These are phyloP conservation scores for Truncatella angustata DNA, from an alignment of 2,329 filamentous ascomycete genomes.

Conservation along the genomic window DNA sequence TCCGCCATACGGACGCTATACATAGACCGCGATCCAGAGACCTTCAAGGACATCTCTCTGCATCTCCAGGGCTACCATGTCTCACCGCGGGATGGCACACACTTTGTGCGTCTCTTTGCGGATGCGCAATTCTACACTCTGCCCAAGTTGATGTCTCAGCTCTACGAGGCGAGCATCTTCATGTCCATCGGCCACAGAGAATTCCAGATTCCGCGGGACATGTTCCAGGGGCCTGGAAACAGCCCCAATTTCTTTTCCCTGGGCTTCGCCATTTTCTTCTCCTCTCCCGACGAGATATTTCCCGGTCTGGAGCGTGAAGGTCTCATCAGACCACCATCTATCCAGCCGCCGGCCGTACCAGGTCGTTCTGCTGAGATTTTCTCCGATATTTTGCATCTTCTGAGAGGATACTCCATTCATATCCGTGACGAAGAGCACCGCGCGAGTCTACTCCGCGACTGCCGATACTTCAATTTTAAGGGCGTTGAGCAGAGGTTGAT, in stretches of 20 bases:
- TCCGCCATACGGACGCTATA: conserved; percentile 74
- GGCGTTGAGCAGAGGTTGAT: conserved; percentile 87
- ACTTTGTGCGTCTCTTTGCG: conserved; percentile 90
- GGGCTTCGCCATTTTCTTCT: conserved; percentile 86
- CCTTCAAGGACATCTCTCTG: conserved; percentile 84
- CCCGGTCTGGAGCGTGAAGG: conserved; percentile 78
- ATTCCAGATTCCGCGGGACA: conserved; percentile 86
- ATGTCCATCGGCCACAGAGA: conserved; percentile 84
- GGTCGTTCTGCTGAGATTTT: conserved; percentile 83
- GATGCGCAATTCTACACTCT: conserved; percentile 94
- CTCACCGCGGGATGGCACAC: conserved; percentile 73
- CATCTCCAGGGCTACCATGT: conserved; percentile 94
- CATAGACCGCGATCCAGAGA: conserved; percentile 88
- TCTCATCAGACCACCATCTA: conserved; percentile 82
- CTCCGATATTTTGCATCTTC: conserved; percentile 73
- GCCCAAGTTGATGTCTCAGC: conserved; percentile 82
- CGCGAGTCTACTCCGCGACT: conserved; percentile 75
- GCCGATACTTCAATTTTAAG: conserved; percentile 89
- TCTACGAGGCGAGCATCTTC: conserved; percentile 89
- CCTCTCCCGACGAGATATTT: conserved; percentile 74
- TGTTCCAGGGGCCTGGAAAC: conserved; percentile 83
- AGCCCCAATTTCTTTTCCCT: conserved; percentile 95
- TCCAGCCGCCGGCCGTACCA: conserved; percentile 77
- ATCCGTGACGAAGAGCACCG: conserved; percentile 77
- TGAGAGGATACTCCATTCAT: conserved; percentile 79